A percentile compares a stretch with the other conserved stretches of the same genome.
Evolutionary conservation across 495 filamentous ascomycete species (phyloP).

Genomic region (Neurospora sp.): DNA sequence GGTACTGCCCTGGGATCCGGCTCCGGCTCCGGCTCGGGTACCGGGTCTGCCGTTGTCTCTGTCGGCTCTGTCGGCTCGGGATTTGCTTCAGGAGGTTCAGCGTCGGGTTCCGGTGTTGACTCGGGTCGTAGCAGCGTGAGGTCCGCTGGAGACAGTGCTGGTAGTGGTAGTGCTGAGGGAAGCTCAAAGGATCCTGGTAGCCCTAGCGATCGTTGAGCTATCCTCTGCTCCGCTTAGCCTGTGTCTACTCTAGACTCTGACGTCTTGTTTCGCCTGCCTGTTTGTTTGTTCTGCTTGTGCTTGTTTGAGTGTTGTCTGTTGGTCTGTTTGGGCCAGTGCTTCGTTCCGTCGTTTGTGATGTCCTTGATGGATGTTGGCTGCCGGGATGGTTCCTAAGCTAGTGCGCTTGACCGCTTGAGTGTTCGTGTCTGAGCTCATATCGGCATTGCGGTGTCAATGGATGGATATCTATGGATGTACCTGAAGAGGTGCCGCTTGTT

Average conservation of each 20-base stretch:
- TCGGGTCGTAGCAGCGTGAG: slow-evolving; percentile 28
- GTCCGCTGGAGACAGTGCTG: slow-evolving; percentile 23
- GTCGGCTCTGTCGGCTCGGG: slow-evolving; percentile 13
- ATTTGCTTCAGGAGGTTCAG: slow-evolving; percentile 16
- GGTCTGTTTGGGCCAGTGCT: neutral
- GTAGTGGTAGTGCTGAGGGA: slow-evolving; percentile 6
- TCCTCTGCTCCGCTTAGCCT: neutral
- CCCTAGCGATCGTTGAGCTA: slow-evolving; percentile 12
- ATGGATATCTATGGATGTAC: neutral
- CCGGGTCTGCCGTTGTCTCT: slow-evolving; percentile 16
- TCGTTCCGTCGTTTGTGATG: neutral
- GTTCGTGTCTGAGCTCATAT: neutral
- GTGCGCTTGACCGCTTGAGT: neutral
- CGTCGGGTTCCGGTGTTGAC: slow-evolving; percentile 14
- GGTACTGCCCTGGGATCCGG: slow-evolving; percentile 5
- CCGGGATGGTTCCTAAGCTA: neutral
- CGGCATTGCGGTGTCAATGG: neutral
- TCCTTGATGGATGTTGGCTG: neutral
- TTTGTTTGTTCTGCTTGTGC: neutral
- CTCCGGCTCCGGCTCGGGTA: slow-evolving; percentile 16
- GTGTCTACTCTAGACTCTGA: neutral
- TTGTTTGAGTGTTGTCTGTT: neutral
- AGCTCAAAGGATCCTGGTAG: slow-evolving; percentile 21
- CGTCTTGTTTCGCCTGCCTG: neutral
- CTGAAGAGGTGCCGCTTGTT: neutral